Conservation (phyloP, 2,329 filamentous ascomycete species). For the Xenoacremonium recifei region DNA sequence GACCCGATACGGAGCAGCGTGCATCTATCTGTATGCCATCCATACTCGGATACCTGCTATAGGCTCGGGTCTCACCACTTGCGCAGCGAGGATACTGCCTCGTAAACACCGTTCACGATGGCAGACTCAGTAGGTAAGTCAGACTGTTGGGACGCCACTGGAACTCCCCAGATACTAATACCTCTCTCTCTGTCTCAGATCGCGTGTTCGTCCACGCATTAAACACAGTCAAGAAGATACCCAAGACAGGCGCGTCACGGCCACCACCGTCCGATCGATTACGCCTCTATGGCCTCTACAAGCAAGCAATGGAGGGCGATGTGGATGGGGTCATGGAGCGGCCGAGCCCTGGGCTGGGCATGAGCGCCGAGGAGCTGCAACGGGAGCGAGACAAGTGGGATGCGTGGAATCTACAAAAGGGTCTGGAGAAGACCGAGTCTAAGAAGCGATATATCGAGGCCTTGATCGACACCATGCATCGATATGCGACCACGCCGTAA, state of each 20-base stretch:
- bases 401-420: conserved; percentile 88
- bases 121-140: conserved; percentile 30
- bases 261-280: conserved; percentile 83
- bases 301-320: conserved; percentile 98
- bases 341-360: conserved; percentile 53
- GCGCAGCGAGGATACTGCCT: conserved; percentile 14
- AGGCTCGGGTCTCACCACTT: too few relatives aligned
- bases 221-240: conserved; percentile 97
- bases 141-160: not conserved
- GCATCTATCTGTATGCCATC: too few relatives aligned
- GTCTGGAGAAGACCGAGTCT: conserved; percentile 82
- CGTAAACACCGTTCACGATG: conserved; percentile 18
- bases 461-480: conserved; percentile 94
- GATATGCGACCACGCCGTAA: conserved; percentile 83
- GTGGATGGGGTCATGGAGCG: conserved; percentile 92
- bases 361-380: conserved; percentile 52
- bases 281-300: conserved; percentile 95
- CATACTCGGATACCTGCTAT: not conserved
- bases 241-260: conserved; percentile 85
- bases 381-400: conserved; percentile 76
- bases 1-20: too few relatives aligned
- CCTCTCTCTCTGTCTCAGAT: conserved; percentile 57
- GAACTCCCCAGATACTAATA: not conserved
- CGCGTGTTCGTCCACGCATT: conserved; percentile 98
- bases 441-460: conserved; percentile 93